A percentile compares a stretch with the other conserved stretches of the same genome.
These are phyloP conservation scores for Capsicum pubescens DNA, from an alignment of 257 asterid genomes.

Conservation along the genomic window DNA sequence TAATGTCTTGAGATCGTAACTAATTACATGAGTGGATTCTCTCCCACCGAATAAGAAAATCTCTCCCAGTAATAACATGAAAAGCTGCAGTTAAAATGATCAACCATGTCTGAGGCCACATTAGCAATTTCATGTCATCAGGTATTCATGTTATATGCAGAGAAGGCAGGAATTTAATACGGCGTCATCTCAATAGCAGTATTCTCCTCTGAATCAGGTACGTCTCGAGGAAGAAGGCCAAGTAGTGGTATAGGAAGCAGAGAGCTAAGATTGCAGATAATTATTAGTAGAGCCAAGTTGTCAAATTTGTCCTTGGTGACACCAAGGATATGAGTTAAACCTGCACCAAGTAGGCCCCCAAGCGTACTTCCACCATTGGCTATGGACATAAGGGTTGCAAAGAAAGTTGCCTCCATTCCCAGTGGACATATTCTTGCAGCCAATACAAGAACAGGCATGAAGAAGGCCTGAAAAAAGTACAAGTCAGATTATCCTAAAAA, in stretches of 20 bases:
- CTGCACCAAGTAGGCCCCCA: slow-evolving; percentile 94
- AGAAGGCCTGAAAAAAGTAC: slow-evolving; percentile 65
- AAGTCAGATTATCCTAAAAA: background rate
- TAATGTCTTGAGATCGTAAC: background rate
- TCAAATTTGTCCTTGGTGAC: slow-evolving; percentile 81
- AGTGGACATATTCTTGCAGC: slow-evolving; percentile 94
- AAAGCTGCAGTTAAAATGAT: background rate
- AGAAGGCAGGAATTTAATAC: slow-evolving; percentile 43
- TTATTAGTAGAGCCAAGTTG: slow-evolving; percentile 64
- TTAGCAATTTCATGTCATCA: background rate
- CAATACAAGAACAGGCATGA: slow-evolving; percentile 96
- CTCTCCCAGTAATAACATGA: background rate
- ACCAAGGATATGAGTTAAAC: slow-evolving; percentile 81
- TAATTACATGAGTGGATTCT: background rate
- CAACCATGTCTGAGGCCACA: background rate
- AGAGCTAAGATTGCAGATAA: slow-evolving; percentile 90
- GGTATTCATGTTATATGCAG: background rate
- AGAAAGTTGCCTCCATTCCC: slow-evolving; percentile 96
- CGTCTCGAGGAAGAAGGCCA: slow-evolving; percentile 80
- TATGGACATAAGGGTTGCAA: slow-evolving; percentile 95
- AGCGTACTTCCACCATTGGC: slow-evolving; percentile 88
- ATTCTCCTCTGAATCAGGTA: slow-evolving; percentile 49
- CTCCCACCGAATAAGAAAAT: background rate
- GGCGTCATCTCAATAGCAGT: slow-evolving; percentile 72
- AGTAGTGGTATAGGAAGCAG: slow-evolving; percentile 87